Base-by-base conservation (phyloP, 495 filamentous ascomycete species). In the Tuber borchii region DNA sequence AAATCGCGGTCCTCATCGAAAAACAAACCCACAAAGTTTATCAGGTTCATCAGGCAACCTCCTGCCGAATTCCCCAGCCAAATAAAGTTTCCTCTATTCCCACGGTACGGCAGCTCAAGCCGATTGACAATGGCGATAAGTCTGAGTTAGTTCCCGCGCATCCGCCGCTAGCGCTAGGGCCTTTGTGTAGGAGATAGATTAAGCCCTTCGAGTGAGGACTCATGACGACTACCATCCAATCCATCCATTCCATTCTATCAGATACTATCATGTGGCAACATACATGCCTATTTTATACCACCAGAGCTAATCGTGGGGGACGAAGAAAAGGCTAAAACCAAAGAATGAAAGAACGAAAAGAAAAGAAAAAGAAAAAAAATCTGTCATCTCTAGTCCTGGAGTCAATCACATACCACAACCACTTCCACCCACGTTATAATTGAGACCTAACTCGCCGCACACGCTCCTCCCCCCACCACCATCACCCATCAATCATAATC, bases 401-500 rank as follows among this genome's bases (percentile, higher is more conserved):
- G 40, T 42, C 43, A 44, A 72, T 75, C 40, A 71, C 74, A 9
- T 34, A 72, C n/a, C 42, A 31, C 42, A 48, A 72, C 42, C 71
- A 26, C 3, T 44, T 44, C 39, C 34, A 37, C 45, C 16, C 51
- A 42, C 39, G 46, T 31, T 71, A 74, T 37, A 43, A 48, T 72
- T n/a, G 71, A 72, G 42, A 31, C 34, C 14, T 72, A 22, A 43
- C 51, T 34, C 37, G 26, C 19, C 43, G 12, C 40, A 71, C 20
- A 70, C 56, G 37, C 14, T 34, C 73, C 37, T 8, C 51, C 34
- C 37, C 34, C 7, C 39, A 20, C 26, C 4, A 46, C 26, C 70
- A 42, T 26, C 74, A 48, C 17, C 75, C 70, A 31, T 71, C 72
- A 76, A 68, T 73, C 70, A 46, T 22, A 22, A 17, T n/a, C 37